phyloP scores from a whole-genome alignment of 2,329 filamentous ascomycete species.

The Didymella keratinophila region DNA sequence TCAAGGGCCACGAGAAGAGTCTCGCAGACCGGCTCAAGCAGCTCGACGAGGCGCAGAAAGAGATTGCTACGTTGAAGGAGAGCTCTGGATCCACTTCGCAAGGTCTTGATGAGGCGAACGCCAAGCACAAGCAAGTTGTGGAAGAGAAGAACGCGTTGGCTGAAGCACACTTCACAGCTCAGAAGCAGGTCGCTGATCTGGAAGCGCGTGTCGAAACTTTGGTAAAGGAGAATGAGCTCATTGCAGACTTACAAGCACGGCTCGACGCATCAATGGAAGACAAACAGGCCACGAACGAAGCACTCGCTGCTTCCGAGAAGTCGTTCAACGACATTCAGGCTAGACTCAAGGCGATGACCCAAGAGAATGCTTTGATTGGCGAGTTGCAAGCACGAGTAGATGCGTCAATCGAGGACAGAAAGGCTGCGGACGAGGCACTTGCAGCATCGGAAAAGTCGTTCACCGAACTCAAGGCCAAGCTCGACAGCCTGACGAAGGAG shows the following conservation, averaged over 20 bases:
- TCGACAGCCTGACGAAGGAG: slow-evolving; percentile 33
- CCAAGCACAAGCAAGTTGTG: slow-evolving; percentile 34
- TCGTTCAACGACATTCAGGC: slow-evolving; percentile 30
- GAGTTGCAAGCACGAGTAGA: slow-evolving; percentile 26
- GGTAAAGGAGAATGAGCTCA: slow-evolving; percentile 20
- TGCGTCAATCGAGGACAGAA: slow-evolving; percentile 29
- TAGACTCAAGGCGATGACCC: slow-evolving; percentile 28
- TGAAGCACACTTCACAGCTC: slow-evolving; percentile 33
- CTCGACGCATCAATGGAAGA: slow-evolving; percentile 30
- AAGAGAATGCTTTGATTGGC: slow-evolving; percentile 21
- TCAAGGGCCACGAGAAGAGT: slow-evolving; percentile 35
- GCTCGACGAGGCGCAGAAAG: slow-evolving; percentile 31
- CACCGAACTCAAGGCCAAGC: slow-evolving; percentile 19
- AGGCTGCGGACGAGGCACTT: slow-evolving; percentile 30
- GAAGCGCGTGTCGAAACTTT: slow-evolving; percentile 35
- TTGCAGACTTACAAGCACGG: slow-evolving; percentile 23
- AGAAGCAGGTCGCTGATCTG: slow-evolving; percentile 34
- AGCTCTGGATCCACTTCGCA: slow-evolving; percentile 36
- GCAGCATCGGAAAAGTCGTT: slow-evolving; percentile 21
- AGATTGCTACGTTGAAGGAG: slow-evolving; percentile 32
- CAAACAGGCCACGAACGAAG: slow-evolving; percentile 31
- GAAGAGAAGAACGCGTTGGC: slow-evolving; percentile 35
- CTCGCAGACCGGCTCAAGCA: slow-evolving; percentile 32
- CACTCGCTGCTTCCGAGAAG: slow-evolving; percentile 25
- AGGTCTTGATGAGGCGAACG: slow-evolving; percentile 32